Conservation (phyloP, 345 rosid species). For the Eucalyptus melliodora region DNA sequence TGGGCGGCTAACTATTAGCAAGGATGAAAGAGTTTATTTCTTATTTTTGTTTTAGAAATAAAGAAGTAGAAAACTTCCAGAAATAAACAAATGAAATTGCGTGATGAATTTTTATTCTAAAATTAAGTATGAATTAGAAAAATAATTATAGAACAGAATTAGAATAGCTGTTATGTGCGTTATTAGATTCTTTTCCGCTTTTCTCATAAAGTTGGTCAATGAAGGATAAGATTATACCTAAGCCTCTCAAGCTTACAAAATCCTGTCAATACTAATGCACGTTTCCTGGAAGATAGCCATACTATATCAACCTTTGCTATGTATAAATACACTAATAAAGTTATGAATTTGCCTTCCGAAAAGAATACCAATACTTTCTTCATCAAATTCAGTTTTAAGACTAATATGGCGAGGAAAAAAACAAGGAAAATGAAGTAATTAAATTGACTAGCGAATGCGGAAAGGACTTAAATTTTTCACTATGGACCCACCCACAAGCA, state of each 20-base stretch:
- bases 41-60: too few relatives aligned
- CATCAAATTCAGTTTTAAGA: neutral
- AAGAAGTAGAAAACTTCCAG: fast-evolving
- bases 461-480: neutral
- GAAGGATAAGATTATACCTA: neutral
- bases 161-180: too few relatives aligned
- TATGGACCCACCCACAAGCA: neutral
- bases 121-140: too few relatives aligned
- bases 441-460: neutral
- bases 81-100: too few relatives aligned
- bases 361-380: neutral
- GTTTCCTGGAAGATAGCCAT: neutral
- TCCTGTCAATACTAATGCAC: neutral
- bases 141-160: too few relatives aligned
- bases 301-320: neutral
- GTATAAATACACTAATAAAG: neutral
- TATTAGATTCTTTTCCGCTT: neutral
- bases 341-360: neutral
- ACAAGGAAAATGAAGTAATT: neutral
- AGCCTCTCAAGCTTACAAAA: neutral
- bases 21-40: too few relatives aligned
- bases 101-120: too few relatives aligned
- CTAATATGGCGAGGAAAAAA: neutral
- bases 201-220: neutral
- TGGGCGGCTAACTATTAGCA: too few relatives aligned